These are phyloP conservation scores for Rhododendron griersonianum DNA, from an alignment of 148 eudicot genomes.

Conservation along the genomic window DNA sequence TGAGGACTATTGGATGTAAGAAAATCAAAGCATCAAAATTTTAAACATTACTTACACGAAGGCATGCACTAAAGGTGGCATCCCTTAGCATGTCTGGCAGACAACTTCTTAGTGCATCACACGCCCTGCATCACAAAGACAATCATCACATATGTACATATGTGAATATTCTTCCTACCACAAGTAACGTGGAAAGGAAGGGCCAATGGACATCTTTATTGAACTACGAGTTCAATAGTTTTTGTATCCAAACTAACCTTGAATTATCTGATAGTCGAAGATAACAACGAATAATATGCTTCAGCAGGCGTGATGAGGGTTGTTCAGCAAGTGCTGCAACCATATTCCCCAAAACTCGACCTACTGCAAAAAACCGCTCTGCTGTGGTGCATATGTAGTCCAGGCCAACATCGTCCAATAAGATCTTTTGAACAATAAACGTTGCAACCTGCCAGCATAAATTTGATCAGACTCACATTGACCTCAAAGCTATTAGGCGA, in stretches of 20 bases:
- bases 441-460: constrained; percentile 77
- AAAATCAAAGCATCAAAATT: background rate
- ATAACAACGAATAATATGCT: constrained; percentile 91
- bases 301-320: constrained; percentile 79
- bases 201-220: background rate
- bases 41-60: constrained; percentile 48
- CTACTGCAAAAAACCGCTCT: constrained; percentile 95
- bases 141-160: background rate
- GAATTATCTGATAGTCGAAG: constrained; percentile 82
- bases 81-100: constrained; percentile 87
- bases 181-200: background rate
- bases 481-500: background rate
- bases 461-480: constrained; percentile 4
- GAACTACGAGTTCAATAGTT: background rate
- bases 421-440: constrained; percentile 88
- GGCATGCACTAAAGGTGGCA: constrained; percentile 64
- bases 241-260: constrained; percentile 35
- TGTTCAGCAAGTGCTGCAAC: constrained; percentile 85
- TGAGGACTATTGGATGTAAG: background rate
- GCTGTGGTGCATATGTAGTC: constrained; percentile 96
- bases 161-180: background rate
- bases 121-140: constrained; percentile 53
- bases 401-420: constrained; percentile 93
- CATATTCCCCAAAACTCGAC: constrained; percentile 85
- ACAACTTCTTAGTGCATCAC: constrained; percentile 78